A percentile compares a stretch with the other conserved stretches of the same genome.
Evolutionary conservation across 257 asterid genomes (phyloP).

Genomic region (Solanum habrochaites): DNA sequence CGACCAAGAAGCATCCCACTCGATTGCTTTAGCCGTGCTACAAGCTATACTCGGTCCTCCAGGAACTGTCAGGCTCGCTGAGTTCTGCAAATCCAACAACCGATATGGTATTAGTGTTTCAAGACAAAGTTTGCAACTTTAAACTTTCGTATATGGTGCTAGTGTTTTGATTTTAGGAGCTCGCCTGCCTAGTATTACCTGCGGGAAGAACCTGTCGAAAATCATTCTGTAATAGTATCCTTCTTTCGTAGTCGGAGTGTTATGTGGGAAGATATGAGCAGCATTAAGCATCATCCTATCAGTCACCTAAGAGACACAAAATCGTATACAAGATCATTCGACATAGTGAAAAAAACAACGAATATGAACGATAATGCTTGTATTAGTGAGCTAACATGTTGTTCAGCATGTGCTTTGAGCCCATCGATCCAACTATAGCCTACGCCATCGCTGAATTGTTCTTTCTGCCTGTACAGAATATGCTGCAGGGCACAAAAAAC

Average conservation of each 20-base stretch:
- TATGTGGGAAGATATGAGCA: conserved; percentile 65
- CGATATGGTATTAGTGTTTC: background rate
- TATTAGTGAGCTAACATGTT: conserved; percentile 34
- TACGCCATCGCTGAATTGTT: conserved; percentile 96
- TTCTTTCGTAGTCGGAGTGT: conserved; percentile 84
- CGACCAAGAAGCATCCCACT: conserved; percentile 93
- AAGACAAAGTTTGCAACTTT: background rate
- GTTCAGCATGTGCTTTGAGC: conserved; percentile 81
- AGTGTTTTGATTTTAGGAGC: background rate
- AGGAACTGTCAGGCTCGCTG: conserved; percentile 72
- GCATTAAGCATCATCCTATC: conserved; percentile 92
- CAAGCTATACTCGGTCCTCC: conserved; percentile 95
- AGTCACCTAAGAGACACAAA: conserved; percentile 35
- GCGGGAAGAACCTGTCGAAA: conserved; percentile 92
- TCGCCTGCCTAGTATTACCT: conserved; percentile 28
- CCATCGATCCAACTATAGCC: conserved; percentile 99
- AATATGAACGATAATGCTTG: background rate
- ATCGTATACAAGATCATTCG: background rate
- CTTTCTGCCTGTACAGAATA: conserved; percentile 86
- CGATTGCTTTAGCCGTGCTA: conserved; percentile 77
- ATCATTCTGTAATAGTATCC: conserved; percentile 86
- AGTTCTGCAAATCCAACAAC: conserved; percentile 37
- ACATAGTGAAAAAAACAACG: background rate
- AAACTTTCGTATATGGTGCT: background rate
- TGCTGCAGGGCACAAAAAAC: conserved; percentile 42